Conservation (phyloP, 345 rosid species). For the Citrus unshiu region DNA sequence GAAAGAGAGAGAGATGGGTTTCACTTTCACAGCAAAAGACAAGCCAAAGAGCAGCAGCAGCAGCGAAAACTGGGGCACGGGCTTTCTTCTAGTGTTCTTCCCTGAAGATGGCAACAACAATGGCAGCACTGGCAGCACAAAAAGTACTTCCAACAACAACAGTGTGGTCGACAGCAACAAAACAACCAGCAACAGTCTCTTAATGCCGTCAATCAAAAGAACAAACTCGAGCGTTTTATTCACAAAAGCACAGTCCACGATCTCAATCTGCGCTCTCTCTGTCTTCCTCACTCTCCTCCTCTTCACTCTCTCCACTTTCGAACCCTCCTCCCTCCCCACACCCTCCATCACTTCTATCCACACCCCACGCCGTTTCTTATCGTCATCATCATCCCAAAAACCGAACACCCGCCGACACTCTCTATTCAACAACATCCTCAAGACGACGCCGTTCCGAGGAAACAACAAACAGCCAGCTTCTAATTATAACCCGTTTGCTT, state of each 20-base stretch:
- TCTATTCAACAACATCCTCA: constrained; percentile 1
- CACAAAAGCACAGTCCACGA: constrained; percentile 72
- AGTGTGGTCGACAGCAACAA: neutral
- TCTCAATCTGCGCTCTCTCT: constrained; percentile 71
- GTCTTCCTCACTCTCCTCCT: constrained; percentile 68
- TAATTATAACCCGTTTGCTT: constrained; percentile 28
- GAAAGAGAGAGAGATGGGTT: constrained; percentile 12
- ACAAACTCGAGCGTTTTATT: constrained; percentile 49
- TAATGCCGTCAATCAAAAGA: constrained; percentile 18
- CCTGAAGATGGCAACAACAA: constrained; percentile 34
- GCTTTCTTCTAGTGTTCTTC: constrained; percentile 80
- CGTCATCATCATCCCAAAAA: neutral
- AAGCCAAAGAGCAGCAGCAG: neutral
- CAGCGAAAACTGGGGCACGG: constrained; percentile 44
- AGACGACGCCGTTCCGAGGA: neutral
- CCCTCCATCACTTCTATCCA: constrained; percentile 12
- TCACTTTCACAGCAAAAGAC: constrained; percentile 9
- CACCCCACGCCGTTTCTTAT: neutral
- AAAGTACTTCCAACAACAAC: neutral
- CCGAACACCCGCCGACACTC: neutral
- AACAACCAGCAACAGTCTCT: neutral
- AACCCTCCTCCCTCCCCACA: constrained; percentile 38
- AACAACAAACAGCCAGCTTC: neutral
- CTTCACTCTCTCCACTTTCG: constrained; percentile 90
- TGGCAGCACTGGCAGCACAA: neutral